These are phyloP conservation scores for Aeminium ludgeri DNA, from an alignment of 495 filamentous ascomycete genomes.

Conservation along the genomic window DNA sequence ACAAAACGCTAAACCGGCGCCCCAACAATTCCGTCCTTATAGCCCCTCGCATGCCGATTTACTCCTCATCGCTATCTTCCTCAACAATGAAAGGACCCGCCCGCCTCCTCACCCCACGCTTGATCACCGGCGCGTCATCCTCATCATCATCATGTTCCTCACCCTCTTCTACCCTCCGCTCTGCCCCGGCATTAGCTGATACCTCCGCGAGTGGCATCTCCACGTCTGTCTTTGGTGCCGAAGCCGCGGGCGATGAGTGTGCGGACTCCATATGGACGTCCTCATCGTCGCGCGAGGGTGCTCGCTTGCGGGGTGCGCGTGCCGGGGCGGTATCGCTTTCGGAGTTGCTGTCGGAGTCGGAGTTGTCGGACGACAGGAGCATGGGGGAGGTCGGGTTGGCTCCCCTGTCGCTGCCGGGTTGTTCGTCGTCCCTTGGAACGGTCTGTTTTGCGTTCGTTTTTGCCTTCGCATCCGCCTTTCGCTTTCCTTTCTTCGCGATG, in stretches of 20 bases:
- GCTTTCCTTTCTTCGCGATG: constrained; percentile 16
- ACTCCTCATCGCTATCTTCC: constrained; percentile 25
- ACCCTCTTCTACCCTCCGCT: neutral
- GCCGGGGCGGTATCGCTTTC: neutral
- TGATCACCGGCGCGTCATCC: constrained; percentile 11
- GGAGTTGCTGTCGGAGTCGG: neutral
- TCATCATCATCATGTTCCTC: constrained; percentile 16
- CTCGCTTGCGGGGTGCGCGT: neutral
- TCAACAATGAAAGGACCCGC: constrained; percentile 37
- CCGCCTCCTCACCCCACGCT: constrained; percentile 20
- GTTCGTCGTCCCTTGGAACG: constrained; percentile 6
- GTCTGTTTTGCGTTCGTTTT: constrained; percentile 4
- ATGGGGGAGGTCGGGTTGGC: neutral
- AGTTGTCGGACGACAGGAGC: neutral
- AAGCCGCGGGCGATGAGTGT: neutral
- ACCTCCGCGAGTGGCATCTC: constrained; percentile 3
- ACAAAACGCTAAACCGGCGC: too few species aligned
- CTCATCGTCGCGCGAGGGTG: neutral
- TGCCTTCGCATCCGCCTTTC: neutral
- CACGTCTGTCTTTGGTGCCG: neutral
- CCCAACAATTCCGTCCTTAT: too few species aligned
- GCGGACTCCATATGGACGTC: neutral
- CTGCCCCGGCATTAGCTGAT: neutral
- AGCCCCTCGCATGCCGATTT: too few species aligned
- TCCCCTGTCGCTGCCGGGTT: constrained; percentile 7